Evolutionary conservation across 1,139 yeast species (phyloP), one percentile per base, ranked within the genome.

Genomic region (Scheffersomyces segobiensis): DNA sequence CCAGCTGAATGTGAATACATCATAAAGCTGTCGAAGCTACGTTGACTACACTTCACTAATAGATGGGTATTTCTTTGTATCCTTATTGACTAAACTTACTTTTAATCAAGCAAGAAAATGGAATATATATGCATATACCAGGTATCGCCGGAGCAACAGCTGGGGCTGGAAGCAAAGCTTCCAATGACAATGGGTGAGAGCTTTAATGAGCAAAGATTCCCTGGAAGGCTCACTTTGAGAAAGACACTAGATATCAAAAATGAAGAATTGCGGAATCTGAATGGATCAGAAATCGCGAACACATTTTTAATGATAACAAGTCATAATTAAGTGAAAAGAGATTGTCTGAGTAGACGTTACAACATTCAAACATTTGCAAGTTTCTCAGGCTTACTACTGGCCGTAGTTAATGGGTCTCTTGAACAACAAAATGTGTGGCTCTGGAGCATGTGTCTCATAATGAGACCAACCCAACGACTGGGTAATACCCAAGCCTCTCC

Each of bases 391-490:
- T 2, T 10, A 46, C 54, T 59, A 63, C 63, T 60, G 71, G 52
- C 72, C 70, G 57, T 74, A 76, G 63, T 77, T 78, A 58, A 75
- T 77, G 58, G 88, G 84, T 67, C 92, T 80, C 72, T 93, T 95
- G 80, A 96, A 96, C 63, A 96, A 81, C 62, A 96, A 79, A 62
- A 96, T 95, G 71, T 96, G 99, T 32, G 99, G 99, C 73, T 96
- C 99, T 47, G 99, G 99, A 0, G 98, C 87, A 74, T 96, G 99
- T 55, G 97, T 93, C 70, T 95, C 99, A 71, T 95, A 96, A 74
- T 96, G 99, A 55, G 85, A 96, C 99, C 99, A 96, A 1, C 99
- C 99, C 61, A 96, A 81, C 53, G 97, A 91, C 74, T 95, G 99
- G 12, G 99, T 96, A 68, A 96, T 93, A 3, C 99, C 99, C 58